Conservation (phyloP, 352 stramenopile genomes). For the Phytophthora cryptogea region DNA sequence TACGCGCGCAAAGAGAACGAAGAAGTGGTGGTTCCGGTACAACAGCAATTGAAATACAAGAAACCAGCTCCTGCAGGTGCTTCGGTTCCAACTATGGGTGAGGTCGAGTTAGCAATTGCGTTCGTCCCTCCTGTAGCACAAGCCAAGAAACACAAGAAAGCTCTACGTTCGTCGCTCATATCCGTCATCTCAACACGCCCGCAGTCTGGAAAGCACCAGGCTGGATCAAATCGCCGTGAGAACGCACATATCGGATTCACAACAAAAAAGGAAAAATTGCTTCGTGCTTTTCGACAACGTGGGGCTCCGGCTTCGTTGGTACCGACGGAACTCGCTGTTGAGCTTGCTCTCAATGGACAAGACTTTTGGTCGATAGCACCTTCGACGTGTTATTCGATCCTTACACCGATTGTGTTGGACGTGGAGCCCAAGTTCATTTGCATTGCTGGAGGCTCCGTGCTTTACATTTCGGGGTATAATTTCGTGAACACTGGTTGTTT, state of each 20-base stretch:
- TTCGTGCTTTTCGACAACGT: slow-evolving; percentile 52
- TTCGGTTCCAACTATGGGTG: slow-evolving; percentile 33
- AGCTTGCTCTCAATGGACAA: slow-evolving; percentile 69
- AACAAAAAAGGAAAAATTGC: slow-evolving; percentile 51
- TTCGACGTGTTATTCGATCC: slow-evolving; percentile 39
- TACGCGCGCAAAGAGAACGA: slow-evolving; percentile 29
- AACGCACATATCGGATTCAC: slow-evolving; percentile 3
- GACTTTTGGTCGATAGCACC: slow-evolving; percentile 62
- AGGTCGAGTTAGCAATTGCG: slow-evolving; percentile 56
- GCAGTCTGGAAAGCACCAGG: not conserved
- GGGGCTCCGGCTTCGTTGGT: slow-evolving; percentile 33
- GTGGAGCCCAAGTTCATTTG: slow-evolving; percentile 50
- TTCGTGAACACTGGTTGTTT: slow-evolving; percentile 51
- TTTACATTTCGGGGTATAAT: slow-evolving; percentile 55
- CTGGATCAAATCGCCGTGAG: slow-evolving; percentile 16
- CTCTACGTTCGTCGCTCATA: slow-evolving; percentile 54
- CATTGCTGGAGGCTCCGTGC: slow-evolving; percentile 40
- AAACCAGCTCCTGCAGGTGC: slow-evolving; percentile 6
- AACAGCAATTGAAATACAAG: slow-evolving; percentile 14
- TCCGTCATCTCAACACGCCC: slow-evolving; percentile 50
- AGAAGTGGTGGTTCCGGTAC: slow-evolving; percentile 2
- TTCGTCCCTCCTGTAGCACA: slow-evolving; percentile 38
- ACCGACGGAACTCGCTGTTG: slow-evolving; percentile 55
- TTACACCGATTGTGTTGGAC: slow-evolving; percentile 41
- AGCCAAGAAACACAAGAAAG: slow-evolving; percentile 26